Conservation (phyloP, 257 asterid genomes). For the Handroanthus guayacan region DNA sequence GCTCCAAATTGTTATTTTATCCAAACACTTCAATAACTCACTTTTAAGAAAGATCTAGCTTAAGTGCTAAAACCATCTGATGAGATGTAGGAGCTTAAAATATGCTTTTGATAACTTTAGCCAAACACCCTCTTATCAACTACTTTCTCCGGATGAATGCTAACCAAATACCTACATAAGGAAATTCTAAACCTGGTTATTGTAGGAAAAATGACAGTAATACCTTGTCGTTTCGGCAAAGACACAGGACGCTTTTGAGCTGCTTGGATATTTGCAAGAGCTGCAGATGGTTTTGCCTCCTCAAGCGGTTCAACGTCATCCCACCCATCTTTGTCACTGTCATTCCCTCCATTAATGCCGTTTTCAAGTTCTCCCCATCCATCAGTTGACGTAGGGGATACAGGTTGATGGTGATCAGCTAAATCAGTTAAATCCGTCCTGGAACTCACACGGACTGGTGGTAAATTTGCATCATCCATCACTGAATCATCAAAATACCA, state of each 20-base stretch:
- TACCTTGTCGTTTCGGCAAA: conserved; percentile 78
- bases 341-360: conserved; percentile 65
- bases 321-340: conserved; percentile 81
- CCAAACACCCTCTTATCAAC: no score
- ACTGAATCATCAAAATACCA: conserved; percentile 49
- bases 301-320: conserved; percentile 95
- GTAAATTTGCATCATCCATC: conserved; percentile 51
- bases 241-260: conserved; percentile 89
- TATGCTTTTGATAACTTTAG: no score
- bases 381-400: conserved; percentile 81
- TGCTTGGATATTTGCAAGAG: conserved; percentile 88
- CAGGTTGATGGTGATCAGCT: conserved; percentile 61
- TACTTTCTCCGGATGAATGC: no score
- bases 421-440: conserved; percentile 57
- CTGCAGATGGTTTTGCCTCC: conserved; percentile 72
- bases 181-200: not conserved
- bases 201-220: conserved; percentile 1
- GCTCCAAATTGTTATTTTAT: no score
- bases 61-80: no score
- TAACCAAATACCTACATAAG: not conserved
- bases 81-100: no score
- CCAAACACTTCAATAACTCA: no score
- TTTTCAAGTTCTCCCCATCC: conserved; percentile 98
- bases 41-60: no score
- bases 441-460: conserved; percentile 60